A percentile compares a stretch with the other conserved stretches of the same genome.
phyloP scores from a whole-genome alignment of 495 filamentous ascomycete genomes.

The Penicillium odoratum region DNA sequence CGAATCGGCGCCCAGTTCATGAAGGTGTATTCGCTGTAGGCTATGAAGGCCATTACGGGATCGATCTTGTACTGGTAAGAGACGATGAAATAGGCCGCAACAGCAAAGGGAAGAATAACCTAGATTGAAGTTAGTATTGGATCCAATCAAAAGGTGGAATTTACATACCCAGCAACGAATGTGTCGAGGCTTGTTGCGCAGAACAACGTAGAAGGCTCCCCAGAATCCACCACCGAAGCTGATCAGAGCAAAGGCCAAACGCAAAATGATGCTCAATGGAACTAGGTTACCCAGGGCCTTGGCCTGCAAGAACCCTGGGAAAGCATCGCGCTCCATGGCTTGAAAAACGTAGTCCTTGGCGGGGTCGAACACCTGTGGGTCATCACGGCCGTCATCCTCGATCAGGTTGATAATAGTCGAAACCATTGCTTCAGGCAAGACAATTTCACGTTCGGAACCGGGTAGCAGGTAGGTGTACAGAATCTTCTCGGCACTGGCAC shows the following conservation, averaged over 20 bases:
- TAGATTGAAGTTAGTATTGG: constrained; percentile 38
- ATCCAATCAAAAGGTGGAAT: neutral
- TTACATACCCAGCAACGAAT: constrained; percentile 79
- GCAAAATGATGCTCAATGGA: constrained; percentile 78
- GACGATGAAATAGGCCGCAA: constrained; percentile 83
- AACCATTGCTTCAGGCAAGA: constrained; percentile 82
- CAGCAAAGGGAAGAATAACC: constrained; percentile 90
- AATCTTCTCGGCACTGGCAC: constrained; percentile 94
- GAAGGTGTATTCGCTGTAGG: constrained; percentile 92
- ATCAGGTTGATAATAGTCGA: constrained; percentile 77
- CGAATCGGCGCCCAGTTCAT: constrained; percentile 82
- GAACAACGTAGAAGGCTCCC: constrained; percentile 89
- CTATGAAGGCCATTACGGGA: constrained; percentile 83
- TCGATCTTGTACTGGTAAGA: constrained; percentile 95
- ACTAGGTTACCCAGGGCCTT: constrained; percentile 96
- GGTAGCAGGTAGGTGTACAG: constrained; percentile 93
- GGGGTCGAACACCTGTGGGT: constrained; percentile 94
- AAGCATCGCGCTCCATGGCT: constrained; percentile 98
- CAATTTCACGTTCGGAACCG: constrained; percentile 92
- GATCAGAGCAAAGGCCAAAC: constrained; percentile 82
- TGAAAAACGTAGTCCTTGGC: constrained; percentile 99
- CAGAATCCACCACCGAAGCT: constrained; percentile 90
- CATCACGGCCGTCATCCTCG: constrained; percentile 85
- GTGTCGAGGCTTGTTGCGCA: constrained; percentile 72
- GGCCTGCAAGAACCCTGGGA: constrained; percentile 90